phyloP scores from a whole-genome alignment of 192 early-diverging fungal genomes.

The Piromyces finnis region DNA sequence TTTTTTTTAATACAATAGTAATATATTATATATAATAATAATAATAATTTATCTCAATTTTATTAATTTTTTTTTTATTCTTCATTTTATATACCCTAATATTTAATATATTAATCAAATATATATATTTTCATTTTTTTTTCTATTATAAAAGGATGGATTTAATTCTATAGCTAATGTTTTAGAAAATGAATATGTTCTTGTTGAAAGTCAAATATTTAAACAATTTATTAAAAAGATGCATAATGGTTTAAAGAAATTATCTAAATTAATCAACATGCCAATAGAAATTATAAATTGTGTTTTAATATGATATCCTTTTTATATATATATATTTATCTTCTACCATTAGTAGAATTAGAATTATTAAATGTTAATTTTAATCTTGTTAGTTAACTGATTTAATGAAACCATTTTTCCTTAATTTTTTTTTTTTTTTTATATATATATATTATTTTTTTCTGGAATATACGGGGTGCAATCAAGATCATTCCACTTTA shows the following conservation, averaged over 20 bases:
- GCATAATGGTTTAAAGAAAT: slow-evolving; percentile 18
- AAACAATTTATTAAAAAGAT: slow-evolving; percentile 21
- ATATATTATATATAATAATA: background rate
- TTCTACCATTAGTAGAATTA: too few species aligned
- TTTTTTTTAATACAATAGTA: slow-evolving; percentile 4
- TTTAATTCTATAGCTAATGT: slow-evolving; percentile 21
- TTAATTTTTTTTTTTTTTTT: too few species aligned
- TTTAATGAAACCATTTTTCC: too few species aligned
- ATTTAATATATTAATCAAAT: too few species aligned
- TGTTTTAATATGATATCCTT: slow-evolving; percentile 18
- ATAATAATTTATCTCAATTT: background rate
- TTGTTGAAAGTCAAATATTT: slow-evolving; percentile 20
- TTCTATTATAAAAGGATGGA: too few species aligned
- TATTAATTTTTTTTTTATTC: too few species aligned
- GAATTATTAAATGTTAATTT: too few species aligned
- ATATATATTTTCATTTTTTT: too few species aligned
- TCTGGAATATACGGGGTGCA: background rate
- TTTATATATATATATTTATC: slow-evolving; percentile 11
- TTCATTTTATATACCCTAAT: too few species aligned
- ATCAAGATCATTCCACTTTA: background rate
- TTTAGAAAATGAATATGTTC: slow-evolving; percentile 19
- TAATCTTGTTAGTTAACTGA: too few species aligned
- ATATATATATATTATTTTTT: too few species aligned
- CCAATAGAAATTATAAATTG: slow-evolving; percentile 24
- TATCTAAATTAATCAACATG: slow-evolving; percentile 29